Base-by-base conservation (phyloP, 495 filamentous ascomycete genomes). In the Aspergillus asperescens region DNA sequence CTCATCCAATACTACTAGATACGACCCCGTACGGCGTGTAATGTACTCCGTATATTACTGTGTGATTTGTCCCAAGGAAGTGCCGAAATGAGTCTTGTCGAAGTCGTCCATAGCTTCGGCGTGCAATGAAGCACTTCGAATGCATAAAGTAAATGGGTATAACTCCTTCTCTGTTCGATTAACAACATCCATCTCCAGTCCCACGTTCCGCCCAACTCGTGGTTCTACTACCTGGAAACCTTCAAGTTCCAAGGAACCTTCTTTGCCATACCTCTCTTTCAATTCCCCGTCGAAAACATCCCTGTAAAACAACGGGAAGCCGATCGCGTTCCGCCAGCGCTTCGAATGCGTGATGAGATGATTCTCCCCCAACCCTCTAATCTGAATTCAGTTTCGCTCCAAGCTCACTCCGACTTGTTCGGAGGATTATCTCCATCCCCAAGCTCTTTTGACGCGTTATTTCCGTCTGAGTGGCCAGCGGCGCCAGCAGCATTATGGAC, bases 361-460 rank as follows among this genome's bases (percentile, higher is more conserved):
- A 24, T 34, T 44, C 37, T 43, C 27, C 46, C 53, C 50, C 55
- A n/a, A 46, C 55, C 50, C 9, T 34, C 52, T 56, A 38, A 35
- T 31, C 50, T 42, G 52, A 48, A 59, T 55, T 55, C 48, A 62
- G 56, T 55, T 62, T 59, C 56, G 51, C 50, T 38, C 56, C 54
- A 43, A 44, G 48, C 48, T 51, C 29, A 56, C 54, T n/a, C n/a
- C n/a, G n/a, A n/a, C n/a, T 57, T 55, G 32, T 15, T 37, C 22
- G 24, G 51, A 62, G 50, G 48, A 41, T 28, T 32, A 32, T 25
- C 52, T 43, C 56, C 48, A 58, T 58, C 45, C 12, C 44, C 41
- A 13, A 31, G 28, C 28, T n/a, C 29, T 25, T 23, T 25, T 23
- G n/a, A 48, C 52, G 56, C 49, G 60, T 52, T 45, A 62, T 62